phyloP scores from a whole-genome alignment of 805 yeast species.

The Monosporozyma servazzii region DNA sequence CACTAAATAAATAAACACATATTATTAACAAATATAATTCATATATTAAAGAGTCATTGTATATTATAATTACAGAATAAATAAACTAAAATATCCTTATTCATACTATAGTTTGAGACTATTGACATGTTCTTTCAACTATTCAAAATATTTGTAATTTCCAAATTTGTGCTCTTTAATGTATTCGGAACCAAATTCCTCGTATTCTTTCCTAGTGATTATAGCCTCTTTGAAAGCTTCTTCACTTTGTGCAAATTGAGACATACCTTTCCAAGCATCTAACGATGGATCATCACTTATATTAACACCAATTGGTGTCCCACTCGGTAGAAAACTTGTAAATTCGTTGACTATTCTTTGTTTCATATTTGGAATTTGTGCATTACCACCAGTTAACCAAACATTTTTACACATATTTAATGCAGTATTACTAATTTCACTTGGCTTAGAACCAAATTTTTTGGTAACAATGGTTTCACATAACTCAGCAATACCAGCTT shows the following conservation, averaged over 20 bases:
- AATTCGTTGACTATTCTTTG: conserved; percentile 65
- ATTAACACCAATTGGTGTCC: conserved; percentile 50
- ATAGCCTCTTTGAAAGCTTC: conserved; percentile 38
- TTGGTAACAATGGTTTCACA: conserved; percentile 55
- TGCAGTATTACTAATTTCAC: conserved; percentile 30
- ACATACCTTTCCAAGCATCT: conserved; percentile 96
- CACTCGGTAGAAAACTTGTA: conserved; percentile 59
- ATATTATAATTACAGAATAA: not conserved
- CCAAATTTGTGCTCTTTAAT: conserved; percentile 81
- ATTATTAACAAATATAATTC: not conserved
- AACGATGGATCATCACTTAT: conserved; percentile 56
- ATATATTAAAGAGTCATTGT: conserved; percentile 2
- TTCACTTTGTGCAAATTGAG: conserved; percentile 53
- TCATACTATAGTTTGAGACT: not conserved
- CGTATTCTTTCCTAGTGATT: conserved; percentile 64
- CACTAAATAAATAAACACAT: conserved; percentile 6
- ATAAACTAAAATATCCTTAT: not conserved
- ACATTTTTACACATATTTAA: conserved; percentile 42
- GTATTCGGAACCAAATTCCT: conserved; percentile 84
- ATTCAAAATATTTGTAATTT: conserved; percentile 32
- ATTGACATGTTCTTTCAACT: not conserved
- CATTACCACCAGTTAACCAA: conserved; percentile 81
- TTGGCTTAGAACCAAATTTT: conserved; percentile 49
- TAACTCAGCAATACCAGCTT: conserved; percentile 84
- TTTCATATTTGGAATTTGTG: conserved; percentile 54